Conservation (phyloP, 2,329 filamentous ascomycete species). For the Aspergillus tanneri region DNA sequence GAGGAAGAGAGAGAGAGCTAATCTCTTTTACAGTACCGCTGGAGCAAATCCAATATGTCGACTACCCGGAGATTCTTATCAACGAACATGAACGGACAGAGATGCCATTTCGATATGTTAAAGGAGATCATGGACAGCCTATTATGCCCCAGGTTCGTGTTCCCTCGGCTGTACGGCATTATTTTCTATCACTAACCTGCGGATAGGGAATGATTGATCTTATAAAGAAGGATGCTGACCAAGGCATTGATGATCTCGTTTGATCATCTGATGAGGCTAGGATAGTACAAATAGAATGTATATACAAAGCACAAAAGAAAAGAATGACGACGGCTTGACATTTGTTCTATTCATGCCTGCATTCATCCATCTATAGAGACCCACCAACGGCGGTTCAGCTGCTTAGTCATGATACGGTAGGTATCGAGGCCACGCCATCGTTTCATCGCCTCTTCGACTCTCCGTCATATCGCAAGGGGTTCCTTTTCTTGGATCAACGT, state of each 20-base stretch:
- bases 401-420: background rate
- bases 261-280: no score
- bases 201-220: slow-evolving; percentile 86
- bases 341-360: background rate
- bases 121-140: slow-evolving; percentile 68
- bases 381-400: background rate
- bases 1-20: slow-evolving; percentile 1
- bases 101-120: slow-evolving; percentile 98
- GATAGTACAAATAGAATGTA: no score
- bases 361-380: background rate
- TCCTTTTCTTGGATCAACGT: no score
- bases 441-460: slow-evolving; percentile 1
- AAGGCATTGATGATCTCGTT: slow-evolving; percentile 82
- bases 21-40: slow-evolving; percentile 62
- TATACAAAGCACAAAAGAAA: no score
- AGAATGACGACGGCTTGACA: no score
- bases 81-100: slow-evolving; percentile 90
- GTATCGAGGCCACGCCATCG: slow-evolving; percentile 9
- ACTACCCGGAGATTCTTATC: slow-evolving; percentile 86
- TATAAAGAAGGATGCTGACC: slow-evolving; percentile 91
- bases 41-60: slow-evolving; percentile 75
- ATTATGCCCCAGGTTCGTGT: slow-evolving; percentile 84
- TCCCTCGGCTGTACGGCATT: background rate
- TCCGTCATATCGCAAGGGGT: no score
- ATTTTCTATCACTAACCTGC: background rate